Percentiles rank a stretch among this genome's conserved stretches.
Conservation (phyloP, 345 rosid genomes). For the Raphanus raphanistrum region DNA sequence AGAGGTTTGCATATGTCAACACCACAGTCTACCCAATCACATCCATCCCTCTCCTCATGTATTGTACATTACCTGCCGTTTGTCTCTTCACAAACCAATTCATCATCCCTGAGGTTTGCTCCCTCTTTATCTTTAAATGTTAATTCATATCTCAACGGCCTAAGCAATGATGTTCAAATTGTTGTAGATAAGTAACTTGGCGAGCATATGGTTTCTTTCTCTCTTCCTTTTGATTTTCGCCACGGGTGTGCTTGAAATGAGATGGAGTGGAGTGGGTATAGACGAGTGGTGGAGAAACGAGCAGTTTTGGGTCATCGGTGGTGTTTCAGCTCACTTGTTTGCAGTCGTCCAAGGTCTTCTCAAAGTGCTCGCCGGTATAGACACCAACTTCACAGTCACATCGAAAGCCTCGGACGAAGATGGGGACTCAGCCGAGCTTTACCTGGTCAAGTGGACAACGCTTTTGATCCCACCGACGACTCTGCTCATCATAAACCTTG, state of each 20-base stretch:
- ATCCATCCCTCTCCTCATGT: conserved; percentile 80
- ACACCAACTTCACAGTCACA: conserved; percentile 88
- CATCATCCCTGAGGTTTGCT: conserved; percentile 80
- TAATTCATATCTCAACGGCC: neutral
- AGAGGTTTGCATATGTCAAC: conserved; percentile 80
- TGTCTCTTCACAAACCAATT: conserved; percentile 83
- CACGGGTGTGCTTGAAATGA: conserved; percentile 83
- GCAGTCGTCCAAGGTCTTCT: conserved; percentile 88
- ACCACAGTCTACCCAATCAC: conserved; percentile 81
- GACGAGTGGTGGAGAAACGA: conserved; percentile 98
- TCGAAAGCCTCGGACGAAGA: conserved; percentile 88
- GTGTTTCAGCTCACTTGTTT: conserved; percentile 58
- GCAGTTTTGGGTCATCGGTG: conserved; percentile 76
- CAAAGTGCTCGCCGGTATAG: conserved; percentile 86
- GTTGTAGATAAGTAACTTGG: conserved; percentile 45
- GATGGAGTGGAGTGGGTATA: conserved; percentile 92
- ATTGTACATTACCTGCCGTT: conserved; percentile 72
- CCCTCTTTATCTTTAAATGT: neutral
- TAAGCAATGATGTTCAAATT: neutral
- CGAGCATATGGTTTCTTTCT: conserved; percentile 85
- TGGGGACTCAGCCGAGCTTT: conserved; percentile 71
- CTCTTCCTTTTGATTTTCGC: conserved; percentile 86
- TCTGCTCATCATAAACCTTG: conserved; percentile 70
- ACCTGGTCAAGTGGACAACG: conserved; percentile 91
- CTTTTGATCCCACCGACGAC: conserved; percentile 87